Conservation (phyloP, 148 eudicot species). For the Polygonum aviculare region DNA sequence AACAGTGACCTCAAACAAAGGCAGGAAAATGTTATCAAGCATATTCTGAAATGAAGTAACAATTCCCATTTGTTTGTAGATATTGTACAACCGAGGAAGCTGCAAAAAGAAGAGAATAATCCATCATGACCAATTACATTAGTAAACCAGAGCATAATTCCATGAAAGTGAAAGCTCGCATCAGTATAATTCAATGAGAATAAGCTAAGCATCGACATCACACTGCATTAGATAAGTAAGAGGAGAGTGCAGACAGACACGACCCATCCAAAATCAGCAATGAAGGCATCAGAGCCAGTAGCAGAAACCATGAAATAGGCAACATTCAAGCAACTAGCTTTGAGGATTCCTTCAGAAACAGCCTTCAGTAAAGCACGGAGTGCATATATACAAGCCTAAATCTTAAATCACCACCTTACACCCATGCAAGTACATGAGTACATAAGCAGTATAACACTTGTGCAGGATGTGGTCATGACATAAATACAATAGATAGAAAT, state of each 20-base stretch:
- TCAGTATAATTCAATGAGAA: neutral
- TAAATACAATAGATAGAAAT: neutral
- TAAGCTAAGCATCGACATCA: neutral
- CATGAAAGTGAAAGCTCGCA: neutral
- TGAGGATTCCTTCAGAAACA: neutral
- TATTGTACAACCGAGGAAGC: constrained; percentile 92
- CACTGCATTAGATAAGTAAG: neutral
- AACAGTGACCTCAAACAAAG: constrained; percentile 95
- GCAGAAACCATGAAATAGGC: neutral
- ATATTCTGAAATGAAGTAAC: constrained; percentile 93
- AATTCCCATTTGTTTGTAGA: constrained; percentile 98
- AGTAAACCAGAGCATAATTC: neutral
- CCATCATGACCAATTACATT: neutral
- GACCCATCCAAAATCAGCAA: neutral
- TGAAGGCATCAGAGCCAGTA: neutral
- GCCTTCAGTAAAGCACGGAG: neutral
- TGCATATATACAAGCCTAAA: neutral
- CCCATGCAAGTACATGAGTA: neutral
- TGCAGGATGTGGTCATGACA: neutral
- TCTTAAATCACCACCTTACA: too few species aligned
- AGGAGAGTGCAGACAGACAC: neutral
- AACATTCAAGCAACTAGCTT: neutral
- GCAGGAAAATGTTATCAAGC: constrained; percentile 96
- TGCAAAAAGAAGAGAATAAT: constrained; percentile 22
- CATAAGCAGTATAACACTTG: neutral